Base-by-base conservation (phyloP, 2,329 filamentous ascomycete genomes). In the Penicillium fuscoglaucum region DNA sequence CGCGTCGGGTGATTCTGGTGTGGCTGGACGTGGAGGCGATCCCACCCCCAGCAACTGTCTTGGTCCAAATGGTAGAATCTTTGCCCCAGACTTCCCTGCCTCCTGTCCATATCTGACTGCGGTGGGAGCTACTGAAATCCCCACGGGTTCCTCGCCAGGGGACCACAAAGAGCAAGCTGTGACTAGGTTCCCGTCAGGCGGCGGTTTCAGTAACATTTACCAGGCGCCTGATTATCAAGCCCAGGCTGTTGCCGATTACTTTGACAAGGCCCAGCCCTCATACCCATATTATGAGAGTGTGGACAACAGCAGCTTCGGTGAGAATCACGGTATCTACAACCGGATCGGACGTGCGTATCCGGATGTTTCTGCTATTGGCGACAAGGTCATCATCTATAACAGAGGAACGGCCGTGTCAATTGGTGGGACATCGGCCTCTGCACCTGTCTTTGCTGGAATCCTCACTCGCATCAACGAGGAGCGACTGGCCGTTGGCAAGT, bases 391-490 rank as follows among this genome's bases (percentile, higher is more conserved):
- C 19, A 65, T 75, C 19, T 72, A 67, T 46, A 67, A 67, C 48
- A 52, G 45, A 4, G 70, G 68, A 2, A 3, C 55, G 3, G 65
- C 72, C 13, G 57, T 43, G 0, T 41, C 64, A 1, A 65, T 72
- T 12, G 70, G 70, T 2, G 72, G 72, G 6, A 74, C 72, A 0
- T 71, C 68, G 54, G 83, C 83, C 1, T 81, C 81, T 39, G 79
- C 83, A 4, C 84, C 84, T 0, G 78, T 84, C 0, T 71, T 86
- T 21, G 83, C 83, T 5, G 74, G 81, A 26, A 78, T 86, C 68
- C 72, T 87, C 48, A 80, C 82, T 4, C 71, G 84, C 5, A 76
- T 84, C 55, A 85, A 86, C 59, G 83, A 84, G 56, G 79, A 77
- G 54, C 72, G 83, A n/a, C 67, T 84, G 47, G 72, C 79, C 2